Base-by-base conservation (phyloP, 768 basidiomycete species). In the Tylopilus vinaceipallidus region DNA sequence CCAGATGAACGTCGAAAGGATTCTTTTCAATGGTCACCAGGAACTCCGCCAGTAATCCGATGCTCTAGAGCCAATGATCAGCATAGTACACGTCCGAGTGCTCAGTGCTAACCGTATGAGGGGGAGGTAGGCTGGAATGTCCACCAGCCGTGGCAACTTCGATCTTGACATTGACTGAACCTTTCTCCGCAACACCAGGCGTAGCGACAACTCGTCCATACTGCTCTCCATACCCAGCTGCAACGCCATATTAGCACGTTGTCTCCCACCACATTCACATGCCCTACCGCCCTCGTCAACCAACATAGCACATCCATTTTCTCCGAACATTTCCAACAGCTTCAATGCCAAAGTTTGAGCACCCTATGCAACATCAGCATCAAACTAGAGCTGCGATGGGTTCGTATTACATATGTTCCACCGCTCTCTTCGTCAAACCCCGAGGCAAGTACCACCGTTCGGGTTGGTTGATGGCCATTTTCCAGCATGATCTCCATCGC, bases 271-370 rank as follows among this genome's bases (percentile, higher is more conserved):
- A 32, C 13, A 39, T 51, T 33, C 7, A 11, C 30, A 37, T 29
- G 23, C 64, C 72, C 59, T 65, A 83, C 90, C 81, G 29, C 94
- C 93, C 73, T 98, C 95, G 61, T 98, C 95, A 29, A 98, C 75
- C 38, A 97, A 66, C 62, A 95, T 75, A 0, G 88, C 82, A 61
- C 91, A 82, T 4, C 80, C 78, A 59, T 91, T 67, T 51, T 78
- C 63, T 30, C 92, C 93, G 61, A 89, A 95, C 14, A 72, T 75
- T 3, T 74, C 56, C 40, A 80, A 63, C 26, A 97, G 68, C 38
- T 70, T 70, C 11, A 69, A 59, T 0, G 73, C 72, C 35, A 88
- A 71, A 4, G 61, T 59, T 22, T 64, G 65, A 9, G 84, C 86
- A 27, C 86, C 86, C 81, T 87, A 52, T 6, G 17, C 16, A 47